A percentile compares a stretch with the other conserved stretches of the same genome.
Conservation (phyloP, 805 yeast species). For the Suhomyces prunicola region DNA sequence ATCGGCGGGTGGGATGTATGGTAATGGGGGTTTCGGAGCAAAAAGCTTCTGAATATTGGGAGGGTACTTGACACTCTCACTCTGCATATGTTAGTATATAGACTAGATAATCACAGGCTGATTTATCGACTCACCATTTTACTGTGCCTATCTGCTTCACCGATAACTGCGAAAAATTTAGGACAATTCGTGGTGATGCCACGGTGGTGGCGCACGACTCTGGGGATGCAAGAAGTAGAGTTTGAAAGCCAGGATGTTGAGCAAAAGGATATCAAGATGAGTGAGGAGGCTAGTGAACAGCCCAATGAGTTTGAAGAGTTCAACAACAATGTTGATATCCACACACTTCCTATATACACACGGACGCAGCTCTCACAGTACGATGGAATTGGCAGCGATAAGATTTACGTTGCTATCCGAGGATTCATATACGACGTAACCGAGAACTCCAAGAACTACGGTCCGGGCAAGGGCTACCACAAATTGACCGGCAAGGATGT, state of each 20-base stretch:
- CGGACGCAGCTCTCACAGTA: constrained; percentile 29
- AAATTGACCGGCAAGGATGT: constrained; percentile 75
- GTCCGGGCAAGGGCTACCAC: constrained; percentile 72
- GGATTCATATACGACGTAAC: constrained; percentile 81
- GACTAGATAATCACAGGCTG: neutral
- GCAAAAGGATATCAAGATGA: neutral
- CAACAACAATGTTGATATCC: constrained; percentile 30
- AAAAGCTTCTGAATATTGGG: constrained; percentile 49
- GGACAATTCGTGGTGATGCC: neutral
- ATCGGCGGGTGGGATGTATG: constrained; percentile 48
- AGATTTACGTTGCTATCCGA: constrained; percentile 69
- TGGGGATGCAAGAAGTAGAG: neutral
- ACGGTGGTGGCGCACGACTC: neutral
- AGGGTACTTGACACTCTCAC: constrained; percentile 26
- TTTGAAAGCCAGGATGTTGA: neutral
- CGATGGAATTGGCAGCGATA: constrained; percentile 27
- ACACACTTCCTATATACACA: constrained; percentile 31
- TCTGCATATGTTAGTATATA: constrained; percentile 1
- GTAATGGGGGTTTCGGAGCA: constrained; percentile 56
- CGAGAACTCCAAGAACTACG: constrained; percentile 62
- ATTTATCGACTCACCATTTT: neutral
- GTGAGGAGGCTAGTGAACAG: neutral
- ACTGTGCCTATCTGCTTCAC: neutral
- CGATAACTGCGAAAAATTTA: neutral
- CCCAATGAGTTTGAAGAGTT: constrained; percentile 23